phyloP scores from a whole-genome alignment of 1,284 basidiomycete species.

The Rhodotorula mucilaginosa region DNA sequence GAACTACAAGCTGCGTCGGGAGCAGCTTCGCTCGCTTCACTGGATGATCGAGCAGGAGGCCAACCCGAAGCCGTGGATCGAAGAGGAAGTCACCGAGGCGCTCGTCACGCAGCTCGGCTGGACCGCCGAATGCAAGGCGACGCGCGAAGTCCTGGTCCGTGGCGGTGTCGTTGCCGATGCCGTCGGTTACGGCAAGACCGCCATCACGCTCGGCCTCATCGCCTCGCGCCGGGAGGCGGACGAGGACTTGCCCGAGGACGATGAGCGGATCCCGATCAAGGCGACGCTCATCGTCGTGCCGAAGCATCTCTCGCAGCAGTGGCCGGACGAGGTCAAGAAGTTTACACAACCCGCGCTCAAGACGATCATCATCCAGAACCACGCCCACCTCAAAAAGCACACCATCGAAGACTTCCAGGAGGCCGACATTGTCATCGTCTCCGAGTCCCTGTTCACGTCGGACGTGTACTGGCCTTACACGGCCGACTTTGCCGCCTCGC shows the following conservation, averaged over 20 bases:
- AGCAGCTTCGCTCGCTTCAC: conserved; percentile 82
- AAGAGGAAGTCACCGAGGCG: conserved; percentile 92
- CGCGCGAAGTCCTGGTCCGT: conserved; percentile 68
- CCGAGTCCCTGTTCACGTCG: conserved; percentile 79
- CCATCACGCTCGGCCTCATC: conserved; percentile 85
- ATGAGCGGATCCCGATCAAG: conserved; percentile 68
- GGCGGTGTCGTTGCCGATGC: conserved; percentile 94
- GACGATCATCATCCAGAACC: conserved; percentile 52
- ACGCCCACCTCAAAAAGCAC: conserved; percentile 63
- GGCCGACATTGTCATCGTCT: conserved; percentile 83
- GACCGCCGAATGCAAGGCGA: conserved; percentile 87
- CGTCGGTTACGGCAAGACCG: conserved; percentile 95
- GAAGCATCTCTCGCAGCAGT: conserved; percentile 77
- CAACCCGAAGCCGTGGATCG: conserved; percentile 66
- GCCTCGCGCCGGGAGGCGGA: conserved; percentile 63
- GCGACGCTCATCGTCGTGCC: conserved; percentile 85
- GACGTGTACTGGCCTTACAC: conserved; percentile 72
- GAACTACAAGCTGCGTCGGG: conserved; percentile 64
- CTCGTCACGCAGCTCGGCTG: conserved; percentile 80
- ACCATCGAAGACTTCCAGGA: conserved; percentile 74
- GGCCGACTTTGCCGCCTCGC: conserved; percentile 65
- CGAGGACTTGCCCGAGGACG: conserved; percentile 53
- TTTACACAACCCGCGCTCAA: conserved; percentile 64
- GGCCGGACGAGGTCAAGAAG: conserved; percentile 80
- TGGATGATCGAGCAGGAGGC: conserved; percentile 91